Evolutionary conservation across 1,139 yeast species (phyloP).

Genomic region (Scheffersomyces illinoinensis): DNA sequence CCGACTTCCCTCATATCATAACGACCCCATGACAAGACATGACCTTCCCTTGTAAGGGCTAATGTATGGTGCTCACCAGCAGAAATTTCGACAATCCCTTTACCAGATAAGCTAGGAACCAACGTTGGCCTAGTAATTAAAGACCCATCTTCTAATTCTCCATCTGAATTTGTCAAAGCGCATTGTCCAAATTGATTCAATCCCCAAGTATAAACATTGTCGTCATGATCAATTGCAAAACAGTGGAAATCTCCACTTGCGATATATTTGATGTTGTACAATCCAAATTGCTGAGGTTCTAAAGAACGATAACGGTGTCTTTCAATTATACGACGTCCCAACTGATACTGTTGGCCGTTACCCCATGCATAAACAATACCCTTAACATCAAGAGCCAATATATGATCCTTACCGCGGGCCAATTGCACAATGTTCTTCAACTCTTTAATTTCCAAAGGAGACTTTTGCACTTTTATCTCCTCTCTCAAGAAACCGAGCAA

Average conservation of each 20-base stretch:
- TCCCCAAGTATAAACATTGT: constrained; percentile 86
- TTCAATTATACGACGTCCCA: constrained; percentile 81
- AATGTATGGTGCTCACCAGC: constrained; percentile 96
- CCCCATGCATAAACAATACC: constrained; percentile 98
- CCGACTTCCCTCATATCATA: constrained; percentile 94
- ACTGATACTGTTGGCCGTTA: constrained; percentile 88
- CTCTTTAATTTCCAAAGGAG: constrained; percentile 64
- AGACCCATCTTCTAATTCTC: constrained; percentile 75
- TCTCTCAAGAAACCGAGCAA: constrained; percentile 73
- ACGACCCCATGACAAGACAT: constrained; percentile 84
- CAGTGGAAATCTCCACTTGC: constrained; percentile 97
- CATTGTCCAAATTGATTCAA: constrained; percentile 96
- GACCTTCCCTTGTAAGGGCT: constrained; percentile 71
- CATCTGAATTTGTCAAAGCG: constrained; percentile 62
- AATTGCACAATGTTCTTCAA: constrained; percentile 76
- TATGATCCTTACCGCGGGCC: constrained; percentile 92
- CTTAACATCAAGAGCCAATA: constrained; percentile 76
- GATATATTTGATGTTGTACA: constrained; percentile 73
- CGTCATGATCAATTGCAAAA: constrained; percentile 80
- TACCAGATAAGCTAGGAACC: constrained; percentile 58
- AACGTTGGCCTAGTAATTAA: constrained; percentile 75
- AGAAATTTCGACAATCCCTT: constrained; percentile 61
- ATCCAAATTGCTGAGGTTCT: constrained; percentile 77
- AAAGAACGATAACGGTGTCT: constrained; percentile 70
- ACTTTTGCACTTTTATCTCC: constrained; percentile 60